phyloP scores from a whole-genome alignment of 2,329 filamentous ascomycete genomes.

The Lachnellula cervina region DNA sequence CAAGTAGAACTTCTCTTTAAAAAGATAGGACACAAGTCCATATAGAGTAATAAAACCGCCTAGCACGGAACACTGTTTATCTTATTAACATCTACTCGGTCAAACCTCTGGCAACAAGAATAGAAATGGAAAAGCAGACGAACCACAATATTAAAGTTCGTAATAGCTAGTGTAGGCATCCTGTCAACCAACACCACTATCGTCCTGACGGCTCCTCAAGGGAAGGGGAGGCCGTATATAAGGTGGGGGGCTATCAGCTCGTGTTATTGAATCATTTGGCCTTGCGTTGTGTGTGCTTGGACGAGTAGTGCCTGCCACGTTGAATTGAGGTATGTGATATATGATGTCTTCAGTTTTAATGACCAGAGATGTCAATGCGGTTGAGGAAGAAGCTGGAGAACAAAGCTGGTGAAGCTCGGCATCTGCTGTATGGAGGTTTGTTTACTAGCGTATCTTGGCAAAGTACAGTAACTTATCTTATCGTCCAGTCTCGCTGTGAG shows the following conservation, averaged over 20 bases:
- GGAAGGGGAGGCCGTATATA: conserved; percentile 29
- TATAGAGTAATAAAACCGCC: conserved; percentile 90
- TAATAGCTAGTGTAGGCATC: conserved; percentile 46
- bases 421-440: too few species aligned
- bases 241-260: conserved; percentile 16
- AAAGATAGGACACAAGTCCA: conserved; percentile 80
- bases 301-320: conserved; percentile 13
- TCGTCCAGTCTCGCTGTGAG: background rate
- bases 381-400: background rate
- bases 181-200: conserved; percentile 36
- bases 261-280: conserved; percentile 44
- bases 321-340: background rate
- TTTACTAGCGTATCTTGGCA: too few species aligned
- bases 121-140: background rate
- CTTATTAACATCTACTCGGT: background rate
- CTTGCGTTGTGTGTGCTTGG: background rate
- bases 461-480: background rate
- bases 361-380: background rate
- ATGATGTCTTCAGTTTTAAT: too few species aligned
- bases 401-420: too few species aligned
- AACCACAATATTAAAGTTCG: conserved; percentile 48
- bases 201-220: conserved; percentile 35
- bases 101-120: background rate
- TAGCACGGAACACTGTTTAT: conserved; percentile 50
- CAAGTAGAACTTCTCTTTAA: conserved; percentile 86